A percentile compares a stretch with the other conserved stretches of the same genome.
phyloP scores from a whole-genome alignment of 495 filamentous ascomycete species.

The Parathielavia hyrcaniae region DNA sequence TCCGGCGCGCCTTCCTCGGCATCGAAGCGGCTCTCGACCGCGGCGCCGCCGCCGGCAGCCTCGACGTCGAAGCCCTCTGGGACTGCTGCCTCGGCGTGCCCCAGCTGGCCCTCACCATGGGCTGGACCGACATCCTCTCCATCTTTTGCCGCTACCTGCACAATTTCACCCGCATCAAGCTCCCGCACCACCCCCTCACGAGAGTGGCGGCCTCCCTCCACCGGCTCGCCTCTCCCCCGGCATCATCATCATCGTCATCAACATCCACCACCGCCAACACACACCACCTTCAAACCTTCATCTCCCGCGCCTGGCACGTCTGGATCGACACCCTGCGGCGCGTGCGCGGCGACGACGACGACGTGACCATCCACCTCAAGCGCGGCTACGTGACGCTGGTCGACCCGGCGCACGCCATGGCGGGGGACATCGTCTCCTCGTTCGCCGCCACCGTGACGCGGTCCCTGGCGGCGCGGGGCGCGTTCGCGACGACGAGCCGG shows the following conservation, averaged over 20 bases:
- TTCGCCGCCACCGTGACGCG: conserved; percentile 5
- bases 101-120: conserved; percentile 22
- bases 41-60: neutral
- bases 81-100: conserved; percentile 33
- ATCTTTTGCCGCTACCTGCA: conserved; percentile 26
- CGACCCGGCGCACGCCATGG: conserved; percentile 14
- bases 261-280: neutral
- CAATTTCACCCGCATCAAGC: conserved; percentile 20
- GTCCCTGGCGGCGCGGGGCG: conserved; percentile 12
- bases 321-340: conserved; percentile 22
- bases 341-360: conserved; percentile 20
- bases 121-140: conserved; percentile 25
- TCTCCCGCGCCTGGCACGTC: conserved; percentile 24
- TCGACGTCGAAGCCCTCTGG: conserved; percentile 31
- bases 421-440: conserved; percentile 16
- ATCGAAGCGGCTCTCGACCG: conserved; percentile 23
- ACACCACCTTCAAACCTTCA: conserved; percentile 11
- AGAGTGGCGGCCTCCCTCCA: conserved; percentile 10
- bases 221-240: neutral
- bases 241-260: neutral
- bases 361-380: conserved; percentile 31
- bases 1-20: conserved; percentile 26
- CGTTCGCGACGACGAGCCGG: conserved; percentile 19
- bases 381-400: conserved; percentile 31
- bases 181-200: conserved; percentile 22